Evolutionary conservation across 148 eudicot genomes (phyloP), one percentile per base, ranked within the genome.

Genomic region (Silene uniflora): DNA sequence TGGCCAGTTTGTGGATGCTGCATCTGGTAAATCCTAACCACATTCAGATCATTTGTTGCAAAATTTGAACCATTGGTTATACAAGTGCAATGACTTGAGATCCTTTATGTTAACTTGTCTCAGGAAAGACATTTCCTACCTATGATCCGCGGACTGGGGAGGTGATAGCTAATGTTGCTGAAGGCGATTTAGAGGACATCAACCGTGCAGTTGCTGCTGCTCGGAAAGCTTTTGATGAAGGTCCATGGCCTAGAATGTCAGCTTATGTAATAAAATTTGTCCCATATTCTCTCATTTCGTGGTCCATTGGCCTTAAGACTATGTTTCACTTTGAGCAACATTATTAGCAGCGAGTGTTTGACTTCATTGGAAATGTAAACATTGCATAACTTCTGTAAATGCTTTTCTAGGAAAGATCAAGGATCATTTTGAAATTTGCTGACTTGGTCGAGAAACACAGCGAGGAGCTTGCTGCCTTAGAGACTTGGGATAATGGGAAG

Each of bases 241-340:
- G 98, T 19, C 98, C 98, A 59, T 94, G 98, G 98, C 98, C 98
- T 23, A 91, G 56, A 87, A 94, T 94, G 98, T 84, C 88, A 7
- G 92, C 98, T 80, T 94, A 94, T 84, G 98, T 94, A 80, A 78
- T 79, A 11, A 47, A 49, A 10, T 42, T 56, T 59, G 6, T 67
- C 17, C 12, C 4, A 47, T 70, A 24, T 47, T 68, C 58, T 55
- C 9, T 52, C 66, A 64, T 27, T 27, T 64, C 42, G 27, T 18
- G 75, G 0, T 10, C 9, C 14, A 10, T 6, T 35, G 25, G 5
- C 59, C 3, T 47, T 4, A 47, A 47, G 7, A 47, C 32, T 47
- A 47, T 47, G 7, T 47, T 49, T 49, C 54, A 49, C 54, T 49
- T 13, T 49, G 10, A 49, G 11, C 52, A 46, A 9, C 7, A 11